phyloP scores from a whole-genome alignment of 2,329 filamentous ascomycete genomes.

The Pseudocercospora eumusae region DNA sequence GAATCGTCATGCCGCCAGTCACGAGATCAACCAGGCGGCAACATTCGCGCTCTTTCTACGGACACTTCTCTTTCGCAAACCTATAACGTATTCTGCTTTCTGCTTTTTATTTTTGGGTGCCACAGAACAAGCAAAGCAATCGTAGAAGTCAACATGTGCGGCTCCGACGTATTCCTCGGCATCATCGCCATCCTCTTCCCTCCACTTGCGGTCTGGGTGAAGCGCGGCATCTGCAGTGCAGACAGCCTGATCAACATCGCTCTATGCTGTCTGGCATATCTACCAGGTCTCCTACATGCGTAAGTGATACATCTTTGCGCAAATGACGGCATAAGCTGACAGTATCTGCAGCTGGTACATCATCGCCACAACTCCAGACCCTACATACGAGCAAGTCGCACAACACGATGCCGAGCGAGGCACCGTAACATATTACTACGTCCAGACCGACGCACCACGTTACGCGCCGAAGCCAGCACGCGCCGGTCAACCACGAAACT shows the following conservation, averaged over 20 bases:
- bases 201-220: constrained; percentile 79
- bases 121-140: not conserved
- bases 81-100: not conserved
- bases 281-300: constrained; percentile 88
- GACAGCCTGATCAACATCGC: constrained; percentile 95
- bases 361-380: constrained; percentile 84
- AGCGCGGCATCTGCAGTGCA: constrained; percentile 85
- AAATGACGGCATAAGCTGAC: not conserved
- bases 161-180: constrained; percentile 62
- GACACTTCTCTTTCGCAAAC: not conserved
- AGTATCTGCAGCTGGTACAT: constrained; percentile 74
- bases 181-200: constrained; percentile 64
- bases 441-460: constrained; percentile 39
- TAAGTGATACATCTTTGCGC: not conserved
- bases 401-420: constrained; percentile 59
- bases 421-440: constrained; percentile 76
- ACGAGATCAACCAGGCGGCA: constrained; percentile 19
- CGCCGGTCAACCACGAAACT: constrained; percentile 34
- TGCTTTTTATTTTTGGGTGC: no score
- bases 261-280: constrained; percentile 62
- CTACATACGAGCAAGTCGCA: constrained; percentile 64
- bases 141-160: constrained; percentile 54
- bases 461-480: constrained; percentile 27
- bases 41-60: constrained; percentile 12
- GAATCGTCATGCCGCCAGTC: constrained; percentile 11